These are phyloP conservation scores for Anaeromyces robustus DNA, from an alignment of 192 early-diverging fungal species.

Conservation along the genomic window DNA sequence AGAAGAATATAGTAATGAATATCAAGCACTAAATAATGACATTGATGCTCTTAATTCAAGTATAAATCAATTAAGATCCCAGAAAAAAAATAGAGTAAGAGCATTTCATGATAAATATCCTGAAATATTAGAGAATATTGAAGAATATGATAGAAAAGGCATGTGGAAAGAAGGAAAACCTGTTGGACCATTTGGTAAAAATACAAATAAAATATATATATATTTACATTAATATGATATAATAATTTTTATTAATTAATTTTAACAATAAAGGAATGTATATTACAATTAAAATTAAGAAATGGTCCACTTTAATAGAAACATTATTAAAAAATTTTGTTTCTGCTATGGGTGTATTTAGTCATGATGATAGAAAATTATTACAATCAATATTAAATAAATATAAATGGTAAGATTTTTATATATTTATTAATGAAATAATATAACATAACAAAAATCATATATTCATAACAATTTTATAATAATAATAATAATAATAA, in stretches of 20 bases:
- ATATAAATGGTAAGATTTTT: constrained; percentile 7
- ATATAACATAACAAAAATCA: too few species aligned
- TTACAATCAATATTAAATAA: constrained; percentile 9
- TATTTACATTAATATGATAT: too few species aligned
- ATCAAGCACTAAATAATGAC: constrained; percentile 6
- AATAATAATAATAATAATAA: too few species aligned
- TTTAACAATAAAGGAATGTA: constrained; percentile 22
- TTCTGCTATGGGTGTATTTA: constrained; percentile 54
- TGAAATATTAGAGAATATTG: constrained; percentile 37
- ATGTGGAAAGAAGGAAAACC: constrained; percentile 27
- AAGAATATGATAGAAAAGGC: constrained; percentile 7
- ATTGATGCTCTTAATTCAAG: constrained; percentile 8
- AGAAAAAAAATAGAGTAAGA: constrained; percentile 45
- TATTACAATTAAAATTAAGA: constrained; percentile 33
- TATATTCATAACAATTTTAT: too few species aligned
- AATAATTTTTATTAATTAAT: too few species aligned
- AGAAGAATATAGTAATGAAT: constrained; percentile 13
- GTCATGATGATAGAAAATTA: constrained; percentile 36
- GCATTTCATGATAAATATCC: constrained; percentile 57
- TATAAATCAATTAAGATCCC: constrained; percentile 32
- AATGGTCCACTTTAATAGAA: constrained; percentile 46
- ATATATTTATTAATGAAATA: too few species aligned
- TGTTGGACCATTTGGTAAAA: constrained; percentile 37
- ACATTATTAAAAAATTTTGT: constrained; percentile 38
- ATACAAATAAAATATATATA: too few species aligned